Evolutionary conservation across 75 land plant genomes (phyloP).

Genomic region (Cunninghamia lanceolata): DNA sequence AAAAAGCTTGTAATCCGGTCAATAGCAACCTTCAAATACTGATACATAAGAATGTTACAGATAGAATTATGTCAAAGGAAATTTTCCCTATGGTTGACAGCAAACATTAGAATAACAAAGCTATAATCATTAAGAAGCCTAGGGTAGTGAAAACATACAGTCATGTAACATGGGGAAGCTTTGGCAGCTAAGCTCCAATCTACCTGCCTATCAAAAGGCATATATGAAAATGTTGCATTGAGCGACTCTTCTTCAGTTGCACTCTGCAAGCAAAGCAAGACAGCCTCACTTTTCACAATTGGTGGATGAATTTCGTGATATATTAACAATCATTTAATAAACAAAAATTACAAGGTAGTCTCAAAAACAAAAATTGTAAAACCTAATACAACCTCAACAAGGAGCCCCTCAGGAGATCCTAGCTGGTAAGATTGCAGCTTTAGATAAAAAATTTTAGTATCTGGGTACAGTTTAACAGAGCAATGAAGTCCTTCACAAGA

Average conservation of each 20-base stretch:
- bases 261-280: slow-evolving; percentile 57
- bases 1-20: slow-evolving; percentile 74
- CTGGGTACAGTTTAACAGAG: slow-evolving; percentile 55
- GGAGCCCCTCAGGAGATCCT: slow-evolving; percentile 86
- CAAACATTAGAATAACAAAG: slow-evolving; percentile 1
- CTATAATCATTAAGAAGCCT: neutral
- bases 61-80: slow-evolving; percentile 8
- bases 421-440: slow-evolving; percentile 76
- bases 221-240: slow-evolving; percentile 61
- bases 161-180: slow-evolving; percentile 95
- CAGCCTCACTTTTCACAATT: neutral
- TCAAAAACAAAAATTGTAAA: slow-evolving; percentile 7
- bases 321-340: neutral
- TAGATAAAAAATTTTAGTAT: slow-evolving; percentile 68
- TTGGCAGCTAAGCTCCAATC: slow-evolving; percentile 94
- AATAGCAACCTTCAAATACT: slow-evolving; percentile 86
- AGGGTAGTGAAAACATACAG: slow-evolving; percentile 50
- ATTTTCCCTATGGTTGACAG: neutral
- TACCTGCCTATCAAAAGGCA: slow-evolving; percentile 68
- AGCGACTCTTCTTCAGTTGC: slow-evolving; percentile 65
- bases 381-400: slow-evolving; percentile 70
- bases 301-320: neutral
- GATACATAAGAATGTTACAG: slow-evolving; percentile 11
- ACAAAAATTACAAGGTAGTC: slow-evolving; percentile 8
- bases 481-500: slow-evolving; percentile 76